phyloP scores from a whole-genome alignment of 1,139 yeast genomes.

The Diutina rugosa region DNA sequence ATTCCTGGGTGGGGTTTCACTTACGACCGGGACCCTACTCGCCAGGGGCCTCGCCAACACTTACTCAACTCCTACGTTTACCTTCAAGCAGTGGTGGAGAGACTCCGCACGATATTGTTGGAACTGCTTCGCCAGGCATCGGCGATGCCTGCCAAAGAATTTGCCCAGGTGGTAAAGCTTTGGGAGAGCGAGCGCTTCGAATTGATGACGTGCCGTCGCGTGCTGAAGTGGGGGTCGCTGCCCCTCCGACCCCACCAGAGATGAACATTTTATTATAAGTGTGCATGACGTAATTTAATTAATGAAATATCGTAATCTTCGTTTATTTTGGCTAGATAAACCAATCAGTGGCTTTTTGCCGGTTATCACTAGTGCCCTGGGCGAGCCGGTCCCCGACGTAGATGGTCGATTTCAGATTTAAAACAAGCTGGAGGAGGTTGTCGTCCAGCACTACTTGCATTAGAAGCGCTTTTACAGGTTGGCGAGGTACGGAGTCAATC shows the following conservation, averaged over 20 bases:
- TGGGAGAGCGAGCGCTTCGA: background rate
- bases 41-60: background rate
- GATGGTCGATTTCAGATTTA: conserved; percentile 12
- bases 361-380: no score
- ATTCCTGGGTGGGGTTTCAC: background rate
- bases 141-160: background rate
- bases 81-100: background rate
- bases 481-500: conserved; percentile 7
- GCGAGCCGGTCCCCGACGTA: no score
- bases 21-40: background rate
- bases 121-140: background rate
- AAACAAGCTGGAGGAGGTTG: conserved; percentile 11
- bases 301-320: no score
- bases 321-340: background rate
- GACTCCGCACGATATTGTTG: background rate
- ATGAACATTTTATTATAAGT: no score
- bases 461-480: conserved; percentile 33
- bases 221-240: background rate
- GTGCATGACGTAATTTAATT: no score
- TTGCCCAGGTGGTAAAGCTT: background rate
- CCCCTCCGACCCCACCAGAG: background rate
- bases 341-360: background rate
- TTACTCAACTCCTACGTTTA: background rate
- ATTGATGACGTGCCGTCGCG: background rate
- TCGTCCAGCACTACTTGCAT: conserved; percentile 36